These are phyloP conservation scores for Chlorella sp. DNA, from an alignment of 139 green algal species.

Conservation along the genomic window DNA sequence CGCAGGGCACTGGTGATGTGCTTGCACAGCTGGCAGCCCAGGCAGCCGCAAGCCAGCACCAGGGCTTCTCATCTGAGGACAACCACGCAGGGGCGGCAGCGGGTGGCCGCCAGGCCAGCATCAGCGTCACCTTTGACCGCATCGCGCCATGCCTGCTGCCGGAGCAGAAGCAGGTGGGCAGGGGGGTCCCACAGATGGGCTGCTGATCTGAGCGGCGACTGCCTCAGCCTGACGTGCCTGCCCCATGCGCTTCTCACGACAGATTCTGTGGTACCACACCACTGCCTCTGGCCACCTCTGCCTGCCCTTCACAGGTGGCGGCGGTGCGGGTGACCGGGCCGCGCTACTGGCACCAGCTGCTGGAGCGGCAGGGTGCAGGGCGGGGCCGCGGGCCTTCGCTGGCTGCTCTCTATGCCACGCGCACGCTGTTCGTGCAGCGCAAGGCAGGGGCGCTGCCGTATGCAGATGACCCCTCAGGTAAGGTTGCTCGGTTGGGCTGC, in stretches of 20 bases:
- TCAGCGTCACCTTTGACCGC: slow-evolving; percentile 20
- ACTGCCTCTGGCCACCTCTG: not conserved
- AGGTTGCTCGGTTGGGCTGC: not conserved
- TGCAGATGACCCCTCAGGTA: slow-evolving; percentile 63
- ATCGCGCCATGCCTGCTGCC: slow-evolving; percentile 82
- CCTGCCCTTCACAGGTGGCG: slow-evolving; percentile 33
- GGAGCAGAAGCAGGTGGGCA: slow-evolving; percentile 59
- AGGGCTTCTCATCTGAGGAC: not conserved
- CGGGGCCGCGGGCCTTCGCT: slow-evolving; percentile 9
- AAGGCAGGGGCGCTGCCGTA: slow-evolving; percentile 72
- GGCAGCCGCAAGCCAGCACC: not conserved
- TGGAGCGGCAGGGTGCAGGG: slow-evolving; percentile 8
- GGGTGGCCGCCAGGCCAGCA: not conserved
- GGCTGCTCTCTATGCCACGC: not conserved
- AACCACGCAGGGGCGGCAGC: not conserved
- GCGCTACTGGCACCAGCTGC: slow-evolving; percentile 77
- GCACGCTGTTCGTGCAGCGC: slow-evolving; percentile 70
- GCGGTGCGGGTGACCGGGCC: slow-evolving; percentile 70
- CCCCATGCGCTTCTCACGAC: too few relatives aligned
- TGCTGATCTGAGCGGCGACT: too few relatives aligned
- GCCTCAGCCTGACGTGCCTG: too few relatives aligned
- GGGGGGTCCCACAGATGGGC: too few relatives aligned
- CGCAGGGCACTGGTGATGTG: slow-evolving; percentile 29
- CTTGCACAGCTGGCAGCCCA: not conserved
- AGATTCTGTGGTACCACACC: too few relatives aligned